phyloP scores from a whole-genome alignment of 148 eudicot species.

The Pouteria glomerata region DNA sequence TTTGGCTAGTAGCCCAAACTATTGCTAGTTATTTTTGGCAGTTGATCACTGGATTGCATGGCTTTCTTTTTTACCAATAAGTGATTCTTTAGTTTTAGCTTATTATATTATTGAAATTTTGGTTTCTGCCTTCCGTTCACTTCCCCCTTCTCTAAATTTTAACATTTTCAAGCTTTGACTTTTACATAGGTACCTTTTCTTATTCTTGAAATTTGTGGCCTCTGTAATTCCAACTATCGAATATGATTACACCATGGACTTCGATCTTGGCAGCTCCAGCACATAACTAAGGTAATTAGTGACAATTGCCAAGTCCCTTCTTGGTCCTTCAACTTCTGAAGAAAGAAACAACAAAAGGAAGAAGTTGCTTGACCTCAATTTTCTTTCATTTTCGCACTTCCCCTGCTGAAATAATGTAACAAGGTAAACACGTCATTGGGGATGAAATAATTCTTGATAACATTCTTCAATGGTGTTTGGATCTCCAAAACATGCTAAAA shows the following conservation, averaged over 20 bases:
- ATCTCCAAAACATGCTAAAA: too few relatives aligned
- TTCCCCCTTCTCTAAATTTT: background rate
- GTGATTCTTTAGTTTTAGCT: background rate
- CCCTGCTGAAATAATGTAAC: too few relatives aligned
- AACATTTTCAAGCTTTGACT: conserved; percentile 10
- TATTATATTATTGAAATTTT: background rate
- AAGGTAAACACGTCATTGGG: too few relatives aligned
- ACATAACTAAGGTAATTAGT: conserved; percentile 47
- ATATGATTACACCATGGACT: conserved; percentile 98
- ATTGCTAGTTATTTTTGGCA: background rate
- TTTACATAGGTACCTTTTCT: conserved; percentile 83
- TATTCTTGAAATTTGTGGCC: conserved; percentile 95
- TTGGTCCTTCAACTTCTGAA: too few relatives aligned
- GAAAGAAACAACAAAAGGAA: background rate
- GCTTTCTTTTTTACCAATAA: background rate
- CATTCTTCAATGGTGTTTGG: too few relatives aligned
- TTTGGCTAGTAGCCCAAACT: background rate
- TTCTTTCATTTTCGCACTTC: too few relatives aligned
- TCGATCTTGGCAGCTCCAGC: conserved; percentile 85
- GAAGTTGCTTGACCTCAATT: background rate
- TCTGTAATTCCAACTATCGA: conserved; percentile 96
- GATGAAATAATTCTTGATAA: too few relatives aligned
- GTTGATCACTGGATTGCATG: background rate
- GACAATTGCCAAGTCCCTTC: too few relatives aligned
- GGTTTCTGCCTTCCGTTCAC: background rate